Base-by-base conservation (phyloP, 495 filamentous ascomycete genomes). In the Echria macrotheca region DNA sequence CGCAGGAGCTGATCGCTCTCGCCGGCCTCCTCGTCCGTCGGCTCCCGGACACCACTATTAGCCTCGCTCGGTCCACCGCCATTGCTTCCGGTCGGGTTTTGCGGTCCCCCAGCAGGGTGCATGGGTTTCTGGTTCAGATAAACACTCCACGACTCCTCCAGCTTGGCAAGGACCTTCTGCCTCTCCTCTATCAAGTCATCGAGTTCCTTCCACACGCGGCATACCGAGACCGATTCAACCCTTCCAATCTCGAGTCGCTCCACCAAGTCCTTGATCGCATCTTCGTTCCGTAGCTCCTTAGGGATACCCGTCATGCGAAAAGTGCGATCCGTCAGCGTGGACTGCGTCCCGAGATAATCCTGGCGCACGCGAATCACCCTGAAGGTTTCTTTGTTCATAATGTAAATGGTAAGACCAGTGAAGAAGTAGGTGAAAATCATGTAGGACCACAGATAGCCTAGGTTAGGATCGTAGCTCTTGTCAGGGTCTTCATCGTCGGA, bases 241-340 rank as follows among this genome's bases (percentile, higher is more conserved):
- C 87, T 88, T n/a, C 94, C 94, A 56, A 99, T 89, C 41, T 85
- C 80, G 17, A 99, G 68, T 26, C 81, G 83, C 58, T 99, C 89
- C 17, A 99, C 78, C 47, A 95, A 85, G 19, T 89, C 77, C 54
- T 87, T 90, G 49, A 99, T 87, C 47, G 83, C 83, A 11, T 82
- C 80, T 59, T 97, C 90, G 0, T 86, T 86, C 44, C 82, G 76
- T 46, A 97, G 66, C 9, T 94, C 85, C 5, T 61, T 63, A 0
- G 94, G 94, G 25, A 99, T 90, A 2, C 90, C 91, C 1, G 93
- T 91, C 8, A 99, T 69, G 3, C 87, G 83, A 60, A 99, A 87
- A 0, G 94, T 99, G 28, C 91, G 83, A 66, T 96, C 91, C 2
- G 94, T 97, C 29, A 95, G 80, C 17, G 91, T 96, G 7, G 86